Evolutionary conservation across 2,329 filamentous ascomycete species (phyloP), one percentile per base, ranked within the genome.

Genomic region (Metarhizium humberi): DNA sequence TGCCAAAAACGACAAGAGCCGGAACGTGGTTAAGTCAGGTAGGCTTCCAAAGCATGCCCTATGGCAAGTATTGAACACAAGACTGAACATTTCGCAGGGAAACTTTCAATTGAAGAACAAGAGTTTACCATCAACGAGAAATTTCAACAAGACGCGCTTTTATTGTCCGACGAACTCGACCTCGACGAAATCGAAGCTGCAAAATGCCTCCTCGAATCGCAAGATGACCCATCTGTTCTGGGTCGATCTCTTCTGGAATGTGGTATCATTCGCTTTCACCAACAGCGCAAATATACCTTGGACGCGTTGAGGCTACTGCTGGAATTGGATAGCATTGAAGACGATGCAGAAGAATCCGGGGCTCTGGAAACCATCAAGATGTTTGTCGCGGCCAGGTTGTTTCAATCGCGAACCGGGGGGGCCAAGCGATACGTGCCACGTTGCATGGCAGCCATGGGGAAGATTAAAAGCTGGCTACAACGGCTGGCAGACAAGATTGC

Each of bases 121-220:
- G 83, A 92, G 64, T 97, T 90, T 70, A 75, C 79, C 25, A 77
- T 99, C 73, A 96, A 95, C 71, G 81, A 88, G 55, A 85, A 90
- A 59, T 97, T 99, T 71, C 85, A 92, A 66, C 87, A 96, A 69
- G 84, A 87, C 62, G 82, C 85, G 29, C 77, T 95, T 36, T 82
- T 90, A 63, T 78, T 99, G 42, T 88, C 92, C 55, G 92, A 97
- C 69, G 89, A 90, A 62, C 78, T 96, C 58, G 86, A 96, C 64
- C 78, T 99, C 53, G 92, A 99, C 71, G 95, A 99, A 71, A 69
- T 95, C 56, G 83, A 94, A 63, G 87, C 92, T 18, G 88, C 90
- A 10, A 79, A 81, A 61, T 80, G 94, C 51, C 82, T 95, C 56
- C 75, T 95, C 52, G 84, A 86, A 55, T 85, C 88, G 18, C 81